Conservation (phyloP, 2,329 filamentous ascomycete species). For the Intubia oerlemansii region DNA sequence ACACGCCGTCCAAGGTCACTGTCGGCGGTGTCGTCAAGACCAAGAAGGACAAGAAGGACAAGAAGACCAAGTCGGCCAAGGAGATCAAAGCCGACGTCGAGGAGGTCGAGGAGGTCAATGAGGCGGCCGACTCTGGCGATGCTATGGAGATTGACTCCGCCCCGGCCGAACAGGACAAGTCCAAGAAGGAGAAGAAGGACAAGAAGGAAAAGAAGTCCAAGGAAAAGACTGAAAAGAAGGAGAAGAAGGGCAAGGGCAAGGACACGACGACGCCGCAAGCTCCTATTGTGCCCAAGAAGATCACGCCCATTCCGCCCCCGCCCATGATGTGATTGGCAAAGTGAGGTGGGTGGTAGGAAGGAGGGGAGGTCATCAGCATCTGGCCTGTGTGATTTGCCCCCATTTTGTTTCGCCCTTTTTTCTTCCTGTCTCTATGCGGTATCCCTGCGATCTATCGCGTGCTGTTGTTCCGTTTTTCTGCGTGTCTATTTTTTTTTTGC, state of each 20-base stretch:
- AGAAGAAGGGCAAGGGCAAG: conserved; percentile 4
- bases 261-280: not conserved
- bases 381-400: too few relatives aligned
- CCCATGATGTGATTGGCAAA: conserved; percentile 1
- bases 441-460: too few relatives aligned
- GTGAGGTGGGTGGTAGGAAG: too few relatives aligned
- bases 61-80: conserved; percentile 7
- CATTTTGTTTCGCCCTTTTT: too few relatives aligned
- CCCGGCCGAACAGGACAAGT: not conserved
- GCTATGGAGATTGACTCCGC: conserved; percentile 1
- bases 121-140: not conserved
- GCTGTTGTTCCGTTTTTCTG: too few relatives aligned
- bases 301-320: conserved; percentile 8
- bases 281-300: conserved; percentile 3
- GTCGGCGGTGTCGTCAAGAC: too few relatives aligned
- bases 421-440: too few relatives aligned
- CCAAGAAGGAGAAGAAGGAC: conserved; percentile 4
- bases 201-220: conserved; percentile 1
- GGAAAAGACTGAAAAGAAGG: conserved; percentile 6
- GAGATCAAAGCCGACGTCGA: not conserved
- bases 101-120: conserved; percentile 1
- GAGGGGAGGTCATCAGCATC: too few relatives aligned
- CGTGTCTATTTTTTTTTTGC: too few relatives aligned
- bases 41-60: conserved; percentile 13
- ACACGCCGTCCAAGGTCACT: too few relatives aligned